A percentile compares a stretch with the other conserved stretches of the same genome.
phyloP scores from a whole-genome alignment of 371 early-diverging fungal species.

The Syncephalastrum contaminatum region DNA sequence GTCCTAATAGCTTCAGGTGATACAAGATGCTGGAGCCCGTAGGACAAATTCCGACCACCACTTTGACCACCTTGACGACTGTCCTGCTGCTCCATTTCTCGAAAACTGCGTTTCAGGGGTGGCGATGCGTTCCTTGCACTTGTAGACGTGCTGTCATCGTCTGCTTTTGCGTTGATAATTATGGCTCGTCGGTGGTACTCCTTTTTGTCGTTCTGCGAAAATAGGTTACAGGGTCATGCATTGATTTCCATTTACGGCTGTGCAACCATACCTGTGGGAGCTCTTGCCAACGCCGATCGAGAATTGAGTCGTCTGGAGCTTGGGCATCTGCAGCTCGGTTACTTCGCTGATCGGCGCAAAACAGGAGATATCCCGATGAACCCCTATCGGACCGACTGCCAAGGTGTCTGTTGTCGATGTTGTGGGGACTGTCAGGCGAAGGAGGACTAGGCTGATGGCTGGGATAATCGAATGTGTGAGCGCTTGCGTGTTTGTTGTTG shows the following conservation, averaged over 20 bases:
- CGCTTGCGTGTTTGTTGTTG: no score
- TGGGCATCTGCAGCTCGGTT: constrained; percentile 4
- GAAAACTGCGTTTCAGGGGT: constrained; percentile 8
- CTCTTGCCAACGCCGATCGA: constrained; percentile 11
- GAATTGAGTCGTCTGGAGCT: constrained; percentile 3
- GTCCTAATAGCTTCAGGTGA: constrained; percentile 47
- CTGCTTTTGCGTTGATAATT: constrained; percentile 15
- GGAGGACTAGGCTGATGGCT: no score
- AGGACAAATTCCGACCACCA: constrained; percentile 2
- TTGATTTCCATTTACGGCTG: background rate
- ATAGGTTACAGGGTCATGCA: constrained; percentile 1
- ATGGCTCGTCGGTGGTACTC: constrained; percentile 12
- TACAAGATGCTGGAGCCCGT: constrained; percentile 30
- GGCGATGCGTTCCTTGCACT: background rate
- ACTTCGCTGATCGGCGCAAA: constrained; percentile 12
- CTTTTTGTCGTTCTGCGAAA: constrained; percentile 9
- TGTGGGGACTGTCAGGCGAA: no score
- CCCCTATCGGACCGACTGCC: constrained; percentile 2
- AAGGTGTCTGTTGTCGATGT: no score
- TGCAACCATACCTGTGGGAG: constrained; percentile 12
- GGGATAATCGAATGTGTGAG: no score
- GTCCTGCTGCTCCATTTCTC: constrained; percentile 4
- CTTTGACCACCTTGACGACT: background rate
- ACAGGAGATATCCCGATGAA: constrained; percentile 8
- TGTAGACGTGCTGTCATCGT: constrained; percentile 7